phyloP scores from a whole-genome alignment of 352 stramenopile genomes.

The Pythium oligandrum region DNA sequence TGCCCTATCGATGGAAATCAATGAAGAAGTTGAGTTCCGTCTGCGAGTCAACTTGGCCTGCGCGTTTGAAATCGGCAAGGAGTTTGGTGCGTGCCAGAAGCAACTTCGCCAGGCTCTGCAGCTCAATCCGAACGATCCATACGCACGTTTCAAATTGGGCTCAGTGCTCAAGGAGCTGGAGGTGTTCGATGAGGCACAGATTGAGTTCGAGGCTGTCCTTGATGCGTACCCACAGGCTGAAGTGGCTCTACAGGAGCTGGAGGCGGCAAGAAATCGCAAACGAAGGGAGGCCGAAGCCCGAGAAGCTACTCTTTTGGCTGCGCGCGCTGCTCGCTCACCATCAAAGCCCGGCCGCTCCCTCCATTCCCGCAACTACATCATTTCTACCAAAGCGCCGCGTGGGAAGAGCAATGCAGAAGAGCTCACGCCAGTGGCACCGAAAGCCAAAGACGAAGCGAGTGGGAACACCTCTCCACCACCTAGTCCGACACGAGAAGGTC shows the following conservation, averaged over 20 bases:
- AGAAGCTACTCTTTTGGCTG: not conserved
- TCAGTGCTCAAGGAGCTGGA: slow-evolving; percentile 29
- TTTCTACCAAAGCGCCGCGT: not conserved
- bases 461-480: not conserved
- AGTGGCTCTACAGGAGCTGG: slow-evolving; percentile 38
- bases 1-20: slow-evolving; percentile 47
- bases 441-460: slow-evolving; percentile 1
- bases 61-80: slow-evolving; percentile 40
- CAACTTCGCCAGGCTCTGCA: slow-evolving; percentile 41
- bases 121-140: slow-evolving; percentile 40
- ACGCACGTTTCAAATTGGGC: slow-evolving; percentile 61
- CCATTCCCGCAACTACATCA: slow-evolving; percentile 5
- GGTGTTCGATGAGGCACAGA: slow-evolving; percentile 34
- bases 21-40: slow-evolving; percentile 52
- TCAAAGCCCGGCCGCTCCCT: slow-evolving; percentile 9
- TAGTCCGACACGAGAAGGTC: no score
- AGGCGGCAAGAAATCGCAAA: slow-evolving; percentile 11
- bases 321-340: slow-evolving; percentile 6
- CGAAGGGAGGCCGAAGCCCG: slow-evolving; percentile 26
- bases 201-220: slow-evolving; percentile 35
- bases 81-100: slow-evolving; percentile 27
- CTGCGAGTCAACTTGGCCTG: slow-evolving; percentile 69
- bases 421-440: slow-evolving; percentile 1
- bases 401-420: not conserved
- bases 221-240: slow-evolving; percentile 42